Evolutionary conservation across 768 basidiomycete species (phyloP).

Genomic region (Hortiboletus flavorubellus): DNA sequence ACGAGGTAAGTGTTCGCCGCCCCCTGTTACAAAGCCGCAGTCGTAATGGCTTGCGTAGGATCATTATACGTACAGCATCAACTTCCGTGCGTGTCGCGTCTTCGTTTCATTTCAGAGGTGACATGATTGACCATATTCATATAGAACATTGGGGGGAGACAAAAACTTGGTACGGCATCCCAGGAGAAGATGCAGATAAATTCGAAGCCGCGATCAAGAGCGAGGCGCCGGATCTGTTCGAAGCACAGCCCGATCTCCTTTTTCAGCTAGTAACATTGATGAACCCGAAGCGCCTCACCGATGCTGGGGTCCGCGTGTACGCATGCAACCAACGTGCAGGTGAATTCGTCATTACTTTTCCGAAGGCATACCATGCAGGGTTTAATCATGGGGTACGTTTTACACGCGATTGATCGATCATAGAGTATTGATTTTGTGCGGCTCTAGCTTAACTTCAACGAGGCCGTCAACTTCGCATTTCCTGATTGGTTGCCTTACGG

Average conservation of each 20-base stretch:
- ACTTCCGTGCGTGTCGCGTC: conserved; percentile 67
- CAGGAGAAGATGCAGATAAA: conserved; percentile 91
- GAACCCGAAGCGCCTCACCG: conserved; percentile 84
- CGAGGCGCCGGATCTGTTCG: conserved; percentile 97
- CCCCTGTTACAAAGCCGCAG: conserved; percentile 19
- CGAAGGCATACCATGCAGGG: conserved; percentile 96
- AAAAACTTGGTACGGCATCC: conserved; percentile 99
- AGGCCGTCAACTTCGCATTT: conserved; percentile 97
- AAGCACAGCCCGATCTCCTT: conserved; percentile 93
- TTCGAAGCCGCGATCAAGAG: conserved; percentile 94
- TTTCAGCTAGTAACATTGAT: conserved; percentile 98
- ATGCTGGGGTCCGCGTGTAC: conserved; percentile 88
- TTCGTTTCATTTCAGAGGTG: conserved; percentile 16
- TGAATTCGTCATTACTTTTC: conserved; percentile 97
- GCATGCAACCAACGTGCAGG: conserved; percentile 96
- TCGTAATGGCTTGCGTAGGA: conserved; percentile 51
- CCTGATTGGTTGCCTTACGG: conserved; percentile 93
- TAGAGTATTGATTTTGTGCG: conserved; percentile 24
- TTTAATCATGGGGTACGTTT: conserved; percentile 94
- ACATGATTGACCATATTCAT: conserved; percentile 26
- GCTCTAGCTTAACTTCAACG: conserved; percentile 91
- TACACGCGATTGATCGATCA: conserved; percentile 26
- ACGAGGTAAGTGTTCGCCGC: conserved; percentile 60
- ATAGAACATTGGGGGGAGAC: conserved; percentile 99
- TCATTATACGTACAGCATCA: conserved; percentile 96